phyloP scores from a whole-genome alignment of 768 basidiomycete genomes.

The Lyophyllum semitale region DNA sequence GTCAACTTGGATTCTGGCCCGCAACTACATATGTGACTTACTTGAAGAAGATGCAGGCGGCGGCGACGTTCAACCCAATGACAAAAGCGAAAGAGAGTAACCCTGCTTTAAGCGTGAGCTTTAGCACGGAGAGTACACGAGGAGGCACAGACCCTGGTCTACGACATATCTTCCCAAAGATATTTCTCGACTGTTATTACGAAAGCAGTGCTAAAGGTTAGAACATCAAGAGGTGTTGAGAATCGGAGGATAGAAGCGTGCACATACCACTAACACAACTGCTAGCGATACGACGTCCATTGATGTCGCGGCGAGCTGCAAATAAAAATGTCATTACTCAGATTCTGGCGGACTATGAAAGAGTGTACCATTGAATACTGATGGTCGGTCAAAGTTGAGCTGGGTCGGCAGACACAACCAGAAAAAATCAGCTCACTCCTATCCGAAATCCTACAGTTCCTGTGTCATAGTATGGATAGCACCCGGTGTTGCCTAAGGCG shows the following conservation, averaged over 20 bases:
- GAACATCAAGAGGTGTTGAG: not conserved
- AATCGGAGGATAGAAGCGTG: not conserved
- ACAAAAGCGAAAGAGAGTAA: constrained; percentile 33
- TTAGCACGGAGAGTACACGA: too few relatives aligned
- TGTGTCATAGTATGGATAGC: constrained; percentile 38
- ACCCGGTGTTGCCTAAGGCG: constrained; percentile 31
- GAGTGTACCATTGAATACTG: constrained; percentile 23
- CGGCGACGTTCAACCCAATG: constrained; percentile 27
- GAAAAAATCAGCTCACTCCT: constrained; percentile 26
- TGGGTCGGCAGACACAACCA: not conserved
- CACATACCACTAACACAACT: constrained; percentile 34
- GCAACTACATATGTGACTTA: constrained; percentile 10
- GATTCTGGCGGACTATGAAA: not conserved
- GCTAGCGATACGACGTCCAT: constrained; percentile 40
- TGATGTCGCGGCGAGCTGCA: constrained; percentile 32
- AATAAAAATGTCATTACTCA: not conserved
- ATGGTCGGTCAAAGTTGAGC: not conserved
- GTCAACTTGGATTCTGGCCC: not conserved
- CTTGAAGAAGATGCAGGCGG: constrained; percentile 35
- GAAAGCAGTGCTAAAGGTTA: constrained; percentile 28
- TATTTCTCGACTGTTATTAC: constrained; percentile 26
- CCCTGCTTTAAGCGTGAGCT: constrained; percentile 26
- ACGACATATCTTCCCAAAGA: constrained; percentile 38
- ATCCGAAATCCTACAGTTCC: constrained; percentile 32
- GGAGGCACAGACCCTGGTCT: constrained; percentile 32